These are phyloP conservation scores for Carex littledalei DNA, from an alignment of 176 grass and related monocot species.

Conservation along the genomic window DNA sequence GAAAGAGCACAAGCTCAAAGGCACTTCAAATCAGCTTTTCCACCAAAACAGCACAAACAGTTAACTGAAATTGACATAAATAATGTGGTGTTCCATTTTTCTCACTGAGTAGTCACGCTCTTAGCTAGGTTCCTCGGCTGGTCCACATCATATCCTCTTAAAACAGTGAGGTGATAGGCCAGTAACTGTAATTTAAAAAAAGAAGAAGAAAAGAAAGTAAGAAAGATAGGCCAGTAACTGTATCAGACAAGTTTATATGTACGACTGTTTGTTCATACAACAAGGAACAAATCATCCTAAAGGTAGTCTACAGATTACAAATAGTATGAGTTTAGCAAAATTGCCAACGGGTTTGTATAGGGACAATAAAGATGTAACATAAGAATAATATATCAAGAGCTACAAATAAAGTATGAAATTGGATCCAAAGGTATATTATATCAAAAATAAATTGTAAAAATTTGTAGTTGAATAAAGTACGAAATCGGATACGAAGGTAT, in stretches of 20 bases:
- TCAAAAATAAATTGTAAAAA: background rate
- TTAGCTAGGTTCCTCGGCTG: slow-evolving; percentile 51
- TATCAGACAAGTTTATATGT: background rate
- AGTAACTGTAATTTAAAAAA: slow-evolving; percentile 27
- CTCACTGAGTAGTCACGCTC: slow-evolving; percentile 45
- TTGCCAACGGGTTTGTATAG: background rate
- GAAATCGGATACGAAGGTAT: background rate
- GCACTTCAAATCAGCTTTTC: background rate
- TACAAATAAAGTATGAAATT: background rate
- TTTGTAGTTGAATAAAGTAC: background rate
- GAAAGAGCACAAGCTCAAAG: background rate
- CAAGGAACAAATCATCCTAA: background rate
- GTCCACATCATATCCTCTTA: slow-evolving; percentile 41
- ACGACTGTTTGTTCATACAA: background rate
- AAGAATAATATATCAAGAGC: background rate
- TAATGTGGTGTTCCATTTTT: background rate
- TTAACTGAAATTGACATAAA: background rate
- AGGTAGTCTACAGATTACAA: background rate
- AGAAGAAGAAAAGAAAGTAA: background rate
- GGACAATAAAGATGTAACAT: background rate
- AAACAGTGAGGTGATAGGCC: slow-evolving; percentile 49
- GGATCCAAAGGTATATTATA: background rate
- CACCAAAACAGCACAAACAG: background rate
- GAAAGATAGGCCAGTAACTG: background rate
- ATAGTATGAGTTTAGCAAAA: background rate